phyloP scores from a whole-genome alignment of 352 stramenopile species.

The Globisporangium sylvaticum region DNA sequence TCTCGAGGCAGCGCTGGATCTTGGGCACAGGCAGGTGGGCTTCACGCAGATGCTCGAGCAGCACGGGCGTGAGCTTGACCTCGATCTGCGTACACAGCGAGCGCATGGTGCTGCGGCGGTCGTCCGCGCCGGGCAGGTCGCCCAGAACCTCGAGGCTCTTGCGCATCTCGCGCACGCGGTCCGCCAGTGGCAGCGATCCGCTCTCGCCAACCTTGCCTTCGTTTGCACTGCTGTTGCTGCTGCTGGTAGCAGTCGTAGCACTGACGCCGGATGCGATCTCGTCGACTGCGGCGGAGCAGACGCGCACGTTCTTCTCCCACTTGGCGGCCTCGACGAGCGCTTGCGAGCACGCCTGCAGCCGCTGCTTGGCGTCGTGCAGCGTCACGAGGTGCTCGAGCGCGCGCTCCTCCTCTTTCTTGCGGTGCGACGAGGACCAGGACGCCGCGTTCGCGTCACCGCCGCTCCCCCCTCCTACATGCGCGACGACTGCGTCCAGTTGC shows the following conservation, averaged over 20 bases:
- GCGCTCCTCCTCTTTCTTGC: conserved; percentile 22
- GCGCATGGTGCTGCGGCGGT: conserved; percentile 49
- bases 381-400: conserved; percentile 56
- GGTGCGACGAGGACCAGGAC: conserved; percentile 14
- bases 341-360: conserved; percentile 58
- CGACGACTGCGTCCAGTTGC: conserved; percentile 40
- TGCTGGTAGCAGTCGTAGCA: background rate
- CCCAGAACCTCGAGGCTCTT: conserved; percentile 55
- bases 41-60: conserved; percentile 35
- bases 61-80: conserved; percentile 36
- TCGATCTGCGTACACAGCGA: conserved; percentile 55
- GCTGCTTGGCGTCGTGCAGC: conserved; percentile 67
- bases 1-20: conserved; percentile 44
- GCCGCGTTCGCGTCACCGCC: background rate
- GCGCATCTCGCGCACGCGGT: conserved; percentile 59
- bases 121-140: conserved; percentile 55
- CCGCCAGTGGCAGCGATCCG: conserved; percentile 24
- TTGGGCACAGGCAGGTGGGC: conserved; percentile 37
- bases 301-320: conserved; percentile 63
- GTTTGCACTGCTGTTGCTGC: background rate
- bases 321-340: conserved; percentile 62
- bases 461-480: conserved; percentile 17
- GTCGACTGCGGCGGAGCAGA: conserved; percentile 44
- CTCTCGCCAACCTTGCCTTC: background rate
- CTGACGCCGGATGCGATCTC: conserved; percentile 12